Evolutionary conservation across 805 yeast genomes (phyloP).

Genomic region (Cyberlindnera maritima): DNA sequence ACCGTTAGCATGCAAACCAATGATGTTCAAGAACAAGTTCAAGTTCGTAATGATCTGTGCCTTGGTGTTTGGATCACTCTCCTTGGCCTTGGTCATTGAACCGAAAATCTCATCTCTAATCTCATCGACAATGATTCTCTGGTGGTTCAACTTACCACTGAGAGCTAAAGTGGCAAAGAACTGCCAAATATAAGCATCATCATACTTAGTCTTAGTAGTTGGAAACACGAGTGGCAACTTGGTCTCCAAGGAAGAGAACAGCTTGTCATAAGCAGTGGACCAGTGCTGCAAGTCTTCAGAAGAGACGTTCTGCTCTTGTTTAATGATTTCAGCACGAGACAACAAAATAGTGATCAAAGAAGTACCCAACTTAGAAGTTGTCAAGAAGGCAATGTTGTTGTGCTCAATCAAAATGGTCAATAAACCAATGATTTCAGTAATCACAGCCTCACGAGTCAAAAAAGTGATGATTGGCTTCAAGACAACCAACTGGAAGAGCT

Average conservation of each 20-base stretch:
- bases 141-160: constrained; percentile 87
- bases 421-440: constrained; percentile 74
- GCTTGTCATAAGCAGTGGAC: constrained; percentile 76
- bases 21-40: constrained; percentile 90
- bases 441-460: constrained; percentile 71
- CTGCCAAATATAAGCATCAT: constrained; percentile 79
- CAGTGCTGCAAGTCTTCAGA: constrained; percentile 49
- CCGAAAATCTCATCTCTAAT: constrained; percentile 92
- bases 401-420: constrained; percentile 67
- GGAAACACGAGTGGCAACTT: constrained; percentile 81
- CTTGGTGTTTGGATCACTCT: constrained; percentile 38
- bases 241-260: constrained; percentile 77
- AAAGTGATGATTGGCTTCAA: constrained; percentile 82
- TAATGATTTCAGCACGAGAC: constrained; percentile 87
- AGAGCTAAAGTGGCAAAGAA: constrained; percentile 90
- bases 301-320: constrained; percentile 67
- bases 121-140: constrained; percentile 90
- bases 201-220: constrained; percentile 42
- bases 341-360: constrained; percentile 85
- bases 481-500: constrained; percentile 74
- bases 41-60: constrained; percentile 70
- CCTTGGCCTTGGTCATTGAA: constrained; percentile 74
- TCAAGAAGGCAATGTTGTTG: constrained; percentile 56
- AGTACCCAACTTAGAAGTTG: constrained; percentile 73
- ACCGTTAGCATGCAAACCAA: constrained; percentile 93